Base-by-base conservation (phyloP, 2,329 filamentous ascomycete species). In the Boeremia exigua region DNA sequence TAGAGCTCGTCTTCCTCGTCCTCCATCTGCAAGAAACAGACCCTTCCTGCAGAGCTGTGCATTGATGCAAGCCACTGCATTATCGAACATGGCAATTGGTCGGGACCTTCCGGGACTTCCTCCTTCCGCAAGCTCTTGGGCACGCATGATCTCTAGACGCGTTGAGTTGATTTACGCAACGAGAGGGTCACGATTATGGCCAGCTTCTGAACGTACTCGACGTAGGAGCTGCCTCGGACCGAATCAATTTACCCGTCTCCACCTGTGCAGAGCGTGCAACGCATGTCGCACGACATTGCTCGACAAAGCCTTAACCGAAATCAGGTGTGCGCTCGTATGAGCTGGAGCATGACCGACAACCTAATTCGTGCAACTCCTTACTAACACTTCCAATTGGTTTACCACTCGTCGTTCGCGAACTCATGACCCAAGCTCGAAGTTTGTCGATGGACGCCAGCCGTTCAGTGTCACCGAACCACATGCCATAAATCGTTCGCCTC, bases 211-310 rank as follows among this genome's bases (percentile, higher is more conserved):
- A 23, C 17, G 19, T 28, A 15, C 30, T 25, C 32, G 46, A 51
- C 25, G 10, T 42, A 25, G 17, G 38, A 25, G 37, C n/a, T 48
- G 53, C 42, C 32, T 50, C 53, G 53, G 53, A 51, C 42, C 53
- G 47, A 56, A 51, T 51, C 17, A 43, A 44, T 56, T 47, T 51
- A 56, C 15, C 53, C 53, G 53, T 48, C 53, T 44, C 53, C 53
- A 56, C 53, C 37, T 47, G 36, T 47, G 30, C 43, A 47, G 32
- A 56, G 47, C 48, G 47, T 47, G 43, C 47, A 32, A 48, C 30
- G 42, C 30, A 48, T 12, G 53, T 51, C 43, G 53, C 48, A 56
- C 47, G 53, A 51, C 47, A 50, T 49, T 46, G 53, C 53, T 51
- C 48, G 53, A 50, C 47, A 25, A 56, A 32, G 30, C 34, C 27